phyloP scores from a whole-genome alignment of 2,329 filamentous ascomycete species.

The Alternaria conjuncta region DNA sequence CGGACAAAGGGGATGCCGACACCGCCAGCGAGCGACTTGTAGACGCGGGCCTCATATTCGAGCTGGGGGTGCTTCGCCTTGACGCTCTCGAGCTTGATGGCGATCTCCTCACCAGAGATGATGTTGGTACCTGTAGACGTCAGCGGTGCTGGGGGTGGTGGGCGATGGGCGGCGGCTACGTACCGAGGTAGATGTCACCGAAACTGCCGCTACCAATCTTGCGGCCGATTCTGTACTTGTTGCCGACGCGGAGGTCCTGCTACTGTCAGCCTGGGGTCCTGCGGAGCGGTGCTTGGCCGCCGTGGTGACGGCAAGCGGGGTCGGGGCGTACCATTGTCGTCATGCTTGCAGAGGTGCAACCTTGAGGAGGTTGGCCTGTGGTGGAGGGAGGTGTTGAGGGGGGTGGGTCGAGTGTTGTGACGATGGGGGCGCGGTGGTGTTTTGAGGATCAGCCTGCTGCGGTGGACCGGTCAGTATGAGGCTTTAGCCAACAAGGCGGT shows the following conservation, averaged over 20 bases:
- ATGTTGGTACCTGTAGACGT: slow-evolving; percentile 83
- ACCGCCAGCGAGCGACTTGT: slow-evolving; percentile 86
- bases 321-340: slow-evolving; percentile 65
- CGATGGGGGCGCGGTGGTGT: slow-evolving; percentile 27
- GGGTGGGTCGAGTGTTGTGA: slow-evolving; percentile 28
- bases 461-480: slow-evolving; percentile 49
- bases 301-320: slow-evolving; percentile 42
- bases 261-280: slow-evolving; percentile 32
- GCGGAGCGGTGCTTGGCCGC: slow-evolving; percentile 18
- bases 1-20: slow-evolving; percentile 98
- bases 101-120: slow-evolving; percentile 98
- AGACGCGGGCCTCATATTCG: slow-evolving; percentile 97
- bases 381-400: slow-evolving; percentile 10
- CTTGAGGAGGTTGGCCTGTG: slow-evolving; percentile 43
- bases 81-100: slow-evolving; percentile 99
- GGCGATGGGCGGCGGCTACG: slow-evolving; percentile 29
- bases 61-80: slow-evolving; percentile 99
- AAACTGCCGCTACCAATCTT: slow-evolving; percentile 99
- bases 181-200: slow-evolving; percentile 94
- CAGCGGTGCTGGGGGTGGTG: slow-evolving; percentile 12
- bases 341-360: slow-evolving; percentile 55
- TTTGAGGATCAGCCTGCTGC: slow-evolving; percentile 47
- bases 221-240: slow-evolving; percentile 99
- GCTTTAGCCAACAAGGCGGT: slow-evolving; percentile 52
- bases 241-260: slow-evolving; percentile 97